Evolutionary conservation across 1,139 yeast species (phyloP).

Genomic region (Yamadazyma sp.): DNA sequence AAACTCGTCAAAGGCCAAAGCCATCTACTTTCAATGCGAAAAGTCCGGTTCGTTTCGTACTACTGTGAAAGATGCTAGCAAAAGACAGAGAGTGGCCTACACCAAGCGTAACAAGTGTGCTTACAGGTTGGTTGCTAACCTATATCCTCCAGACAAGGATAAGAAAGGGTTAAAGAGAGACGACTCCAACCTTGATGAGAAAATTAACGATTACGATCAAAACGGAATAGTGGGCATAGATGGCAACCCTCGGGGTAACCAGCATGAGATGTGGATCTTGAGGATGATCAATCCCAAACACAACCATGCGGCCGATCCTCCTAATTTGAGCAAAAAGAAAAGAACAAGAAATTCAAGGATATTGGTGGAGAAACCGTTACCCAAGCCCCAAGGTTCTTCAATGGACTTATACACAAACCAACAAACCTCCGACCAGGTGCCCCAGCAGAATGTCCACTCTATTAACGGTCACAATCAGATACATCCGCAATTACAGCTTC

Average conservation of each 20-base stretch:
- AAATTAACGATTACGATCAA: constrained; percentile 21
- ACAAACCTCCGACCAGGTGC: constrained; percentile 4
- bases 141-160: constrained; percentile 45
- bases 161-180: constrained; percentile 28
- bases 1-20: constrained; percentile 50
- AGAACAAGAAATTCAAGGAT: constrained; percentile 38
- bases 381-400: constrained; percentile 21
- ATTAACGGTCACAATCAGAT: constrained; percentile 7
- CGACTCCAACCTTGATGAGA: constrained; percentile 21
- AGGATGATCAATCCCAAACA: constrained; percentile 51
- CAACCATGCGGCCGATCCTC: constrained; percentile 49
- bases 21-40: constrained; percentile 53
- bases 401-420: too few relatives aligned
- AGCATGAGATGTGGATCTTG: constrained; percentile 43
- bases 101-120: constrained; percentile 52
- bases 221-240: constrained; percentile 19
- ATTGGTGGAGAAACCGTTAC: constrained; percentile 48
- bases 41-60: constrained; percentile 49
- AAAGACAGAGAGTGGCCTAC: constrained; percentile 52
- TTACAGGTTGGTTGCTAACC: constrained; percentile 48
- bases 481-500: constrained; percentile 8
- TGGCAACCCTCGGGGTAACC: neutral
- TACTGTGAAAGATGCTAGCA: constrained; percentile 47
- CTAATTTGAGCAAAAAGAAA: constrained; percentile 32
- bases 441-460: constrained; percentile 3